A percentile compares a stretch with the other conserved stretches of the same genome.
phyloP scores from a whole-genome alignment of 805 yeast species.

The Barnettozyma vustinii region DNA sequence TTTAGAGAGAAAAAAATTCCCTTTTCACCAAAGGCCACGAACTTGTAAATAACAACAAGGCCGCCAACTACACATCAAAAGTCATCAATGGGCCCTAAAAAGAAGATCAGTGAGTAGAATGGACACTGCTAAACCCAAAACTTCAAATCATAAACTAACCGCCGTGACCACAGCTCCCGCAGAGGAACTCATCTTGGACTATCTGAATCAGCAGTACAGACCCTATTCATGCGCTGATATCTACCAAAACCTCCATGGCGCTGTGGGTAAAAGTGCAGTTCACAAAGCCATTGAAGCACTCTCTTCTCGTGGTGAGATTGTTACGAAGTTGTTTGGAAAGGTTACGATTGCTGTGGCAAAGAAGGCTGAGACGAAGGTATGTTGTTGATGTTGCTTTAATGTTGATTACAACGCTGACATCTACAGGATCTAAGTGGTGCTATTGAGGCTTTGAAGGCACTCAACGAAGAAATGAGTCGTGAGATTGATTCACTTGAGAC shows the following conservation, averaged over 20 bases:
- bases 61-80: neutral
- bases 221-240: constrained; percentile 46
- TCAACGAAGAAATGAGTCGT: neutral
- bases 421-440: neutral
- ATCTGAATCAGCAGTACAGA: constrained; percentile 38
- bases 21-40: neutral
- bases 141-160: neutral
- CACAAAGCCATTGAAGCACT: constrained; percentile 33
- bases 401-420: neutral
- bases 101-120: neutral
- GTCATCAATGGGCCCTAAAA: neutral
- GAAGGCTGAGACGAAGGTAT: constrained; percentile 23
- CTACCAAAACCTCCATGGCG: constrained; percentile 38
- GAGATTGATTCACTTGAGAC: neutral
- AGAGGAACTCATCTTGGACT: constrained; percentile 30
- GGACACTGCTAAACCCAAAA: neutral
- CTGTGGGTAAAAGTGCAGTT: constrained; percentile 31
- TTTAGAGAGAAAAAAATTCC: neutral
- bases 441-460: neutral
- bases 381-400: neutral
- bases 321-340: constrained; percentile 40
- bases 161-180: constrained; percentile 15
- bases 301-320: constrained; percentile 28
- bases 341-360: constrained; percentile 37
- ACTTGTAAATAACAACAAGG: neutral